Evolutionary conservation across 2,329 filamentous ascomycete species (phyloP), one percentile per base, ranked within the genome.

Genomic region (Metarhizium humberi): DNA sequence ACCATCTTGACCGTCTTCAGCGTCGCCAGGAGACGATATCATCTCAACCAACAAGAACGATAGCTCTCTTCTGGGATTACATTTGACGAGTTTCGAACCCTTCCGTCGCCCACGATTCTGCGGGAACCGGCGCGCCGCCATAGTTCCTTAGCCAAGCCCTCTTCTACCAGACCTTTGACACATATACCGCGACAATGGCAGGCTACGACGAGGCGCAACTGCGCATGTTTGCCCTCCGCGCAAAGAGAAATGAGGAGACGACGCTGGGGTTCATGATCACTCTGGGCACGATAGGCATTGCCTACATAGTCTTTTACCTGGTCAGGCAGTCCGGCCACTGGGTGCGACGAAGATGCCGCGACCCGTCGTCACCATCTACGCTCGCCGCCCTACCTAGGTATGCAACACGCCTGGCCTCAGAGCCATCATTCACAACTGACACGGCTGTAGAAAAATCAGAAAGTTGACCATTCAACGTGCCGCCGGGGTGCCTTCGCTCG

Each of bases 401-500:
- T 11, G 29, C 7, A 18, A 13, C 34, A 14, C 8, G 16, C 6
- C n/a, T 11, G 6, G 16, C n/a, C 13, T 45, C 20, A 10, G 20
- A 14, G 4, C 32, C 32, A 18, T 30, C 10, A n/a, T 13, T 30
- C 3, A 34, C 51, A 14, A 49, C 29, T 36, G n/a, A 29, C 2
- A 3, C 10, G 20, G 20, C 20, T 14, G 6, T 36, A 72, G 69
- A 51, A 62, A 59, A 36, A 43, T 64, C 32, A 65, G 70, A 54
- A 63, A 58, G 40, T 20, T 64, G 6, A 56, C 62, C 30, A 60
- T 71, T 18, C 63, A 60, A 4, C 66, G 63, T 36, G 58, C 63
- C 2, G 61, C 59, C 0, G 58, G 59, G 0, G 53, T 69, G 1
- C 70, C 68, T 2, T 70, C 70, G 3, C 55, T 62, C 3, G 72